phyloP scores from a whole-genome alignment of 495 filamentous ascomycete genomes.

The Podospora comata region DNA sequence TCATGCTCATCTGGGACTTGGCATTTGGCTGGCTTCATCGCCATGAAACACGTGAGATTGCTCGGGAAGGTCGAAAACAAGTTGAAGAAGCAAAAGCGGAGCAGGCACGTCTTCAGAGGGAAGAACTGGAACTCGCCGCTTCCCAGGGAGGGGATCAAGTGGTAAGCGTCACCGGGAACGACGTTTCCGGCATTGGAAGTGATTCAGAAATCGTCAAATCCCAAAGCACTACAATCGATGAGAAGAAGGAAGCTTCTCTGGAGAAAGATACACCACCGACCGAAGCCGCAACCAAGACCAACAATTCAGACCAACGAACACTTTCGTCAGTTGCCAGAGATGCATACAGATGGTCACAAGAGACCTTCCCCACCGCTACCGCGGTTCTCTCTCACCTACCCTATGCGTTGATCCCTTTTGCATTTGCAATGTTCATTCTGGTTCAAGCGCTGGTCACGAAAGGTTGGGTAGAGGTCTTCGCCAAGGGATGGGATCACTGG shows the following conservation, averaged over 20 bases:
- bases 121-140: conserved; percentile 3
- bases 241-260: background rate
- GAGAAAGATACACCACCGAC: background rate
- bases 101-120: conserved; percentile 27
- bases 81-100: conserved; percentile 46
- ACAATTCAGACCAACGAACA: conserved; percentile 28
- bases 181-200: background rate
- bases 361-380: conserved; percentile 63
- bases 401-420: conserved; percentile 61
- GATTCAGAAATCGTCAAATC: background rate
- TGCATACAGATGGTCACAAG: conserved; percentile 52
- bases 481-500: conserved; percentile 66
- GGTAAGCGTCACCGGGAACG: background rate
- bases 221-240: background rate
- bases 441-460: conserved; percentile 64
- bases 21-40: conserved; percentile 56
- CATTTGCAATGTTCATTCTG: conserved; percentile 65
- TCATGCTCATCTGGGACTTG: conserved; percentile 63
- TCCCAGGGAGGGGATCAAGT: background rate
- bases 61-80: conserved; percentile 51
- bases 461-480: conserved; percentile 65
- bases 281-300: background rate
- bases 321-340: conserved; percentile 47
- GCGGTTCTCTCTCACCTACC: conserved; percentile 59
- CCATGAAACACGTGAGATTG: conserved; percentile 57